These are phyloP conservation scores for Paratinospora sagittata DNA, from an alignment of 164 flowering plant genomes.

Conservation along the genomic window DNA sequence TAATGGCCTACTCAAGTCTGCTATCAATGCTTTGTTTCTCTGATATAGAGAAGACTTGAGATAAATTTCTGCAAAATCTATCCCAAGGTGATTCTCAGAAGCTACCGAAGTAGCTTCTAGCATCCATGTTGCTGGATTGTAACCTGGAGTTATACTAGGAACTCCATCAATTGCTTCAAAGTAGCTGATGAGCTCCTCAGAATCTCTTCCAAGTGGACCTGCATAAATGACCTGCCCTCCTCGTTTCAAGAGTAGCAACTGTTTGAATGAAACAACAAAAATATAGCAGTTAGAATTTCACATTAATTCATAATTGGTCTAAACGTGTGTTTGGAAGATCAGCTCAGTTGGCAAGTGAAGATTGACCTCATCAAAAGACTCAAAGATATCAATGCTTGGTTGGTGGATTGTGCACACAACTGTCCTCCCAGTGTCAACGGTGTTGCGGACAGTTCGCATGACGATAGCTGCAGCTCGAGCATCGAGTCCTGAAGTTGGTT, in stretches of 20 bases:
- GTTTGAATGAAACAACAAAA: conserved; percentile 10
- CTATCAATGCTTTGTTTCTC: conserved; percentile 35
- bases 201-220: conserved; percentile 60
- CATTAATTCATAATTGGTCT: not conserved
- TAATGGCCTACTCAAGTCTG: conserved; percentile 37
- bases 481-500: conserved; percentile 67
- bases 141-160: conserved; percentile 39
- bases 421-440: conserved; percentile 67
- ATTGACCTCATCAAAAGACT: conserved; percentile 65
- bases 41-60: conserved; percentile 15
- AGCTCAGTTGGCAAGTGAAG: not conserved
- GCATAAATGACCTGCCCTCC: conserved; percentile 77
- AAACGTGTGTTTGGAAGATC: not conserved
- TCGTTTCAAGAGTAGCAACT: conserved; percentile 77
- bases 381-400: conserved; percentile 72
- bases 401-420: conserved; percentile 78
- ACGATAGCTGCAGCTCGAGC: conserved; percentile 72
- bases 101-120: conserved; percentile 37
- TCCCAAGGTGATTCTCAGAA: conserved; percentile 32
- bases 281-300: not conserved
- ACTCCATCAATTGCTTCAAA: conserved; percentile 56
- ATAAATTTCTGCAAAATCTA: not conserved
- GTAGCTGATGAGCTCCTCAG: conserved; percentile 58
- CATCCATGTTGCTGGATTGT: conserved; percentile 67
- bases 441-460: conserved; percentile 64